Conservation (phyloP, 1,284 basidiomycete species). For the Earliella scabrosa region DNA sequence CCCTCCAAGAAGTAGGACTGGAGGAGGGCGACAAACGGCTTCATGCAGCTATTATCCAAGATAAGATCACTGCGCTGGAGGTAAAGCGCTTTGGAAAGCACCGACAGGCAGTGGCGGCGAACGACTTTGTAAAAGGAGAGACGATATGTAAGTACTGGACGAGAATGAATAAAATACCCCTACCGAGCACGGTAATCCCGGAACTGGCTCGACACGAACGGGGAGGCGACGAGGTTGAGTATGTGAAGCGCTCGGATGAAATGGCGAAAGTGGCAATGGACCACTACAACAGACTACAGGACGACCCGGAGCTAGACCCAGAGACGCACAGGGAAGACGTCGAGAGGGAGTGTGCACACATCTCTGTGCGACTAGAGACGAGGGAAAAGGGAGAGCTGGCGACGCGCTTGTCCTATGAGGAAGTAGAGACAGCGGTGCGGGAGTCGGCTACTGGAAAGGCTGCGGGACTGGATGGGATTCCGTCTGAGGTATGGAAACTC, state of each 20-base stretch:
- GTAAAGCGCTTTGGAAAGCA: neutral
- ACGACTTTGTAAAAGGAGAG: conserved; percentile 33
- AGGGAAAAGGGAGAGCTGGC: neutral
- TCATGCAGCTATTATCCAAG: neutral
- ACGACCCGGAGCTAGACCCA: too few species aligned
- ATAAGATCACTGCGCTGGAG: neutral
- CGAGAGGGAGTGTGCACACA: neutral
- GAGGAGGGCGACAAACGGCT: neutral
- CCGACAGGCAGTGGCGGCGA: neutral
- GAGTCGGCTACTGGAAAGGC: conserved; percentile 9
- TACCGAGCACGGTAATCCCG: neutral
- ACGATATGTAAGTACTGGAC: conserved; percentile 38
- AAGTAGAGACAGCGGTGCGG: neutral
- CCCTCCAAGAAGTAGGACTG: neutral
- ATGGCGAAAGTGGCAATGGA: conserved; percentile 7
- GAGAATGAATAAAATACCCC: conserved; percentile 14
- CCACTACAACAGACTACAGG: conserved; percentile 5
- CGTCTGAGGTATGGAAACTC: conserved; percentile 29
- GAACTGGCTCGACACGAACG: neutral
- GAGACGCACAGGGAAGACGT: neutral
- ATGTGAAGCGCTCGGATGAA: neutral
- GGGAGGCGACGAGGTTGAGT: too few species aligned
- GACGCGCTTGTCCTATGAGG: neutral
- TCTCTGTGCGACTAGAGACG: neutral
- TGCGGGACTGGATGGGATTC: conserved; percentile 24